Evolutionary conservation across 805 yeast genomes (phyloP), one percentile per base, ranked within the genome.

Genomic region (Wickerhamiella siamensis): DNA sequence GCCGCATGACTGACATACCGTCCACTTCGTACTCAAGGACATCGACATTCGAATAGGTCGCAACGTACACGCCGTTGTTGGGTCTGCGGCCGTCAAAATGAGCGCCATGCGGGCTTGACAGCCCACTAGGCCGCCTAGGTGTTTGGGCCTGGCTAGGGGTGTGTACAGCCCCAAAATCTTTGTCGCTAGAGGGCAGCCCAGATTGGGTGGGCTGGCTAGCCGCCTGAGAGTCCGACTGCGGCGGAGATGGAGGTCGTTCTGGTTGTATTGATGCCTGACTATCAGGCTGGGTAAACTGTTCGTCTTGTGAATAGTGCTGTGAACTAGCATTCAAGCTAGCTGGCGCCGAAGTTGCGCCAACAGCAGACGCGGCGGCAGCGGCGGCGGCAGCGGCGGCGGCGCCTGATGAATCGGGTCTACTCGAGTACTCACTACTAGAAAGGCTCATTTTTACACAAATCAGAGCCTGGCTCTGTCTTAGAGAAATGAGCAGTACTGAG

Each of bases 1-100:
- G 64, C 41, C 83, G 65, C 83, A 78, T 77, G 26, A 79, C 75
- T 16, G 79, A 72, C 26, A 76, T 72, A 45, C 74, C 79, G 34
- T 67, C 60, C 32, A 78, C 74, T 49, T 70, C 72, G 60, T 74
- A 70, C 58, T 79, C 86, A 50, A 67, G 53, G 21, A 71, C 75
- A 4, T 76, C 75, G 15, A 74, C 72, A 47, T 72, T 75, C 15
- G 82, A 72, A 59, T 78, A 77, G 22, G 76, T 69, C 6, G 81
- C 80, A 17, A 71, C 65, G 57, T 70, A 73, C n/a, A 74, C 50
- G n/a, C 47, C 47, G 17, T 45, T 38, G 6, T 36, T 32, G 10
- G 29, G 29, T 24, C 29, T 6, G 10, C 29, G 6, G 12, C 29
- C 29, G 29, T 24, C 29, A 12, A 24, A 24, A 24, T 24, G 29